Base-by-base conservation (phyloP, 805 yeast genomes). In the Candida pseudofarinosa region DNA sequence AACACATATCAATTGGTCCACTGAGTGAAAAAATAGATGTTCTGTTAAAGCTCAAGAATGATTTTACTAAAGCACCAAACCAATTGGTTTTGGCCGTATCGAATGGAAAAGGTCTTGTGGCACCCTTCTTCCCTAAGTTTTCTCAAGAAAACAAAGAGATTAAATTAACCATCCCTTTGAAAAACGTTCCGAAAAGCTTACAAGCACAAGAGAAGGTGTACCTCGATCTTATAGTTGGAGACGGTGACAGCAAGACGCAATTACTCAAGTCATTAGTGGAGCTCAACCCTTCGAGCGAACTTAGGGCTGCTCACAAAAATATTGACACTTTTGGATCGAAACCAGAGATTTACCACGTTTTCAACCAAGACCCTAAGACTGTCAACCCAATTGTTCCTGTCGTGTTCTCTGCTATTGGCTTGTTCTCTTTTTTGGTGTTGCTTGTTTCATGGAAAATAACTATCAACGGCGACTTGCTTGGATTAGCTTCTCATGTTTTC, bases 341-440 rank as follows among this genome's bases (percentile, higher is more conserved):
- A 56, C 77, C 81, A 2, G 89, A 83, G 62, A 83, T 88, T 49
- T 61, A 60, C 49, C 88, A 86, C 60, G 58, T 63, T 31, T 88
- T 88, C 67, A 72, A 70, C 42, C 58, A 63, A 3, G 76, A 75
- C n/a, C 79, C 81, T 16, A 61, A 61, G 28, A 77, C 81, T 30
- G 80, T 78, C 10, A 65, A 76, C 42, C 62, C 78, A 6, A 46
- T 70, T 2, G 49, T 85, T 18, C 82, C 90, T 2, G 48, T 72
- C 7, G 50, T 72, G 0, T 83, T 85, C 52, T 68, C 73, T 15
- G 67, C 64, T 3, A 64, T 63, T 4, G 73, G 79, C 12, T 48
- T 67, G 12, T 68, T 57, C 0, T 62, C 79, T 40, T 59, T 76
- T 16, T 45, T 71, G 1, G 69, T 55, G 0, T 66, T 80, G 38